Evolutionary conservation across 2,329 filamentous ascomycete species (phyloP).

Genomic region (Hypoxylon sp.): DNA sequence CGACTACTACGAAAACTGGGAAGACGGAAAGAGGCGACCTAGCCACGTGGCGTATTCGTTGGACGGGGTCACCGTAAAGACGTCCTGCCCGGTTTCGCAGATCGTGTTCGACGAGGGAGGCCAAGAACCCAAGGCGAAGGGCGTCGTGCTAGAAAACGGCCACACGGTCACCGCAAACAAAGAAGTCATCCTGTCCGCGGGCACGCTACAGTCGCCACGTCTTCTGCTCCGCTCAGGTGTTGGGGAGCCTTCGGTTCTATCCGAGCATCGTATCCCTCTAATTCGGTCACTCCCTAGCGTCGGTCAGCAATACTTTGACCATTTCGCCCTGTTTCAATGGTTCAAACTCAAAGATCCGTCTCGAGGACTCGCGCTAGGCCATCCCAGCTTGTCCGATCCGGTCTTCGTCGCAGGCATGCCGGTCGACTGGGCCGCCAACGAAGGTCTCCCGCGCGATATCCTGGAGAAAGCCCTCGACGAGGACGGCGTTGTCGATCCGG

Average conservation of each 20-base stretch:
- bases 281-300: constrained; percentile 49
- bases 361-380: constrained; percentile 18
- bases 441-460: constrained; percentile 10
- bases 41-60: constrained; percentile 13
- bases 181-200: constrained; percentile 50
- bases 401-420: constrained; percentile 22
- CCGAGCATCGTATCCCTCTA: constrained; percentile 51
- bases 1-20: constrained; percentile 19
- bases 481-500: constrained; percentile 14
- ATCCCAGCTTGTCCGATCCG: constrained; percentile 4
- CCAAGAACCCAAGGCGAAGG: constrained; percentile 20
- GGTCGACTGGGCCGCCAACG: constrained; percentile 9
- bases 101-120: constrained; percentile 9
- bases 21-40: constrained; percentile 16
- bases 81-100: constrained; percentile 12
- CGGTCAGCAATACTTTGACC: constrained; percentile 46
- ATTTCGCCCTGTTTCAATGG: constrained; percentile 49
- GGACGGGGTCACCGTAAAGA: constrained; percentile 16
- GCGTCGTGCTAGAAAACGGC: constrained; percentile 27
- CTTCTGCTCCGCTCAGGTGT: constrained; percentile 52
- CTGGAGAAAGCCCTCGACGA: constrained; percentile 23
- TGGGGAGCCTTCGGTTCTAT: constrained; percentile 44
- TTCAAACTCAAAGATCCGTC: constrained; percentile 48
- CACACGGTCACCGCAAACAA: constrained; percentile 43
- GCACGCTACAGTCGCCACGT: constrained; percentile 50